Evolutionary conservation across 2,329 filamentous ascomycete species (phyloP).

Genomic region (Trichothecium roseum): DNA sequence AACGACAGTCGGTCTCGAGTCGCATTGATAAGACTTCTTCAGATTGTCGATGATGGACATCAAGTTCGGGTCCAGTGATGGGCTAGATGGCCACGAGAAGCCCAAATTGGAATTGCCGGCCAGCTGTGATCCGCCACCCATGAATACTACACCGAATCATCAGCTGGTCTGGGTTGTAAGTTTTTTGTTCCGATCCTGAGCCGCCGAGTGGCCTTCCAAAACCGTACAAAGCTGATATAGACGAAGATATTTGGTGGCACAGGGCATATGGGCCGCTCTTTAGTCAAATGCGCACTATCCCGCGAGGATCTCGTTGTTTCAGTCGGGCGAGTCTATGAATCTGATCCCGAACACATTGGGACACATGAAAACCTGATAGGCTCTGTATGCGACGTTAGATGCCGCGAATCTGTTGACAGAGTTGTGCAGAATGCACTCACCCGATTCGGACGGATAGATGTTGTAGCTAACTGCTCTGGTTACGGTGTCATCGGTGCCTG

Average conservation of each 20-base stretch:
- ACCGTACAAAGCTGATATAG: neutral
- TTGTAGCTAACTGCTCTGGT: slow-evolving; percentile 87
- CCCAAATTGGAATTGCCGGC: slow-evolving; percentile 54
- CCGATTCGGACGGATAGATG: slow-evolving; percentile 73
- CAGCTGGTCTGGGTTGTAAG: slow-evolving; percentile 83
- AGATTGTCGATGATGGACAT: slow-evolving; percentile 5
- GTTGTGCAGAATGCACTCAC: slow-evolving; percentile 62
- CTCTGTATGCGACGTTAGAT: slow-evolving; percentile 81
- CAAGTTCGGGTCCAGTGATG: too few relatives aligned
- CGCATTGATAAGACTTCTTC: too few relatives aligned
- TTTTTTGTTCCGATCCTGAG: slow-evolving; percentile 9
- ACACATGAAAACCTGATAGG: slow-evolving; percentile 67
- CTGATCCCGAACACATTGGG: slow-evolving; percentile 60
- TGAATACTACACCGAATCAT: slow-evolving; percentile 58
- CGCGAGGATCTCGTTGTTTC: slow-evolving; percentile 78
- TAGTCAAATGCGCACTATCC: slow-evolving; percentile 71
- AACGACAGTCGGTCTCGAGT: too few relatives aligned
- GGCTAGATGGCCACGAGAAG: slow-evolving; percentile 9
- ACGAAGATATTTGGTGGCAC: slow-evolving; percentile 81
- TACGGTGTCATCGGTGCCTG: slow-evolving; percentile 93
- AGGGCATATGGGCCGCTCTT: slow-evolving; percentile 89
- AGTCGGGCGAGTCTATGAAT: slow-evolving; percentile 75
- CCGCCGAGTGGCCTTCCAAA: neutral
- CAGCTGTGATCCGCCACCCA: slow-evolving; percentile 76
- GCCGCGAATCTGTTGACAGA: slow-evolving; percentile 62